Evolutionary conservation across 305 asterid genomes (phyloP).

Genomic region (Fraxinus angustifolia): DNA sequence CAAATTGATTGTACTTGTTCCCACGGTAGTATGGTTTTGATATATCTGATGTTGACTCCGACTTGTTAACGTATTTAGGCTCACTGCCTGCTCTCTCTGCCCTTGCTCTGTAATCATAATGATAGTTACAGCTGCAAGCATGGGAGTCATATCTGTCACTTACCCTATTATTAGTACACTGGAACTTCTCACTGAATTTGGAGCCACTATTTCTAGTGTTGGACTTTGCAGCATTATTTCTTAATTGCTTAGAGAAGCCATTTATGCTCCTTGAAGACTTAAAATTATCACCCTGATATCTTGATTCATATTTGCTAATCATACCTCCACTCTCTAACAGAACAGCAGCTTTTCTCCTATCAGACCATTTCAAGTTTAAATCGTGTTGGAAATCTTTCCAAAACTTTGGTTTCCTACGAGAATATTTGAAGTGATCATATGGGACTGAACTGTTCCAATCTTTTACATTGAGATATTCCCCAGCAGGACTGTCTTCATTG

Average conservation of each 20-base stretch:
- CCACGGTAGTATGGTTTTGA: constrained; percentile 60
- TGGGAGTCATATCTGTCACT: constrained; percentile 50
- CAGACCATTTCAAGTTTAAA: constrained; percentile 54
- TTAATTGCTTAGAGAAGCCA: constrained; percentile 48
- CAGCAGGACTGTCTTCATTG: constrained; percentile 46
- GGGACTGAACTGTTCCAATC: constrained; percentile 45
- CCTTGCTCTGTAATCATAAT: constrained; percentile 56
- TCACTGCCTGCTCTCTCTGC: constrained; percentile 51
- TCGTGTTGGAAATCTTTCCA: constrained; percentile 53
- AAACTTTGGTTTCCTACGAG: constrained; percentile 59
- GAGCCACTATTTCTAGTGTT: constrained; percentile 49
- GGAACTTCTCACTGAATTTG: constrained; percentile 50
- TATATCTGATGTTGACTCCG: constrained; percentile 48
- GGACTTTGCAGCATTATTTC: constrained; percentile 45
- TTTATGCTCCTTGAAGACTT: constrained; percentile 46
- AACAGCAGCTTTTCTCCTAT: constrained; percentile 42
- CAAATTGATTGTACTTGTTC: constrained; percentile 50
- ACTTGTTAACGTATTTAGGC: constrained; percentile 43
- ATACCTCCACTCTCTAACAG: constrained; percentile 46
- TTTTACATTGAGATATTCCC: constrained; percentile 36
- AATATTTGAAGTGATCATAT: constrained; percentile 43
- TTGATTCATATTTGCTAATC: constrained; percentile 46
- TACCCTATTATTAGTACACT: constrained; percentile 45
- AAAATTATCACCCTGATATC: constrained; percentile 49
- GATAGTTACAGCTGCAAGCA: constrained; percentile 67